Percentiles rank a stretch among this genome's conserved stretches.
Evolutionary conservation across 306 rosid genomes (phyloP).

Genomic region (Luffa aegyptiaca): DNA sequence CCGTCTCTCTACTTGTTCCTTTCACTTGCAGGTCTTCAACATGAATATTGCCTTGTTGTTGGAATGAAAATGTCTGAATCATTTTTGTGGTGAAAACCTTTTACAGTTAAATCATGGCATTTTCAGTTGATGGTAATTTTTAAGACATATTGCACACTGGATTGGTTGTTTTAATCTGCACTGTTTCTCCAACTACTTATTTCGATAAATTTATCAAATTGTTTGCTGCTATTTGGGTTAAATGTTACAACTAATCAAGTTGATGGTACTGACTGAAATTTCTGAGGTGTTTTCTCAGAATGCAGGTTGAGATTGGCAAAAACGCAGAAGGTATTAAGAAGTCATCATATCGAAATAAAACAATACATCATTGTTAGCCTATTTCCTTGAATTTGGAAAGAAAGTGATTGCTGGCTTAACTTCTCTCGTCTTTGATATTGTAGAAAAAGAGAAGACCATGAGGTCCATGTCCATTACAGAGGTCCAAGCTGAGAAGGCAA

Average conservation of each 20-base stretch:
- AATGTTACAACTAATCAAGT: neutral
- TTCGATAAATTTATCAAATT: neutral
- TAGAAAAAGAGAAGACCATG: neutral
- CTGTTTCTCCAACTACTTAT: neutral
- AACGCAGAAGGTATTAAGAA: constrained; percentile 72
- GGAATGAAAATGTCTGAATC: neutral
- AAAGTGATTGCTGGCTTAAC: constrained; percentile 6
- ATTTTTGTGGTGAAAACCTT: neutral
- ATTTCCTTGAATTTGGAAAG: neutral
- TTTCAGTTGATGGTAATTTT: neutral
- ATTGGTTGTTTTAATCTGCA: neutral
- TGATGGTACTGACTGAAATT: neutral
- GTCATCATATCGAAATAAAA: constrained; percentile 66
- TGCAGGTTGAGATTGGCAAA: constrained; percentile 98
- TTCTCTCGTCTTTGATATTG: neutral
- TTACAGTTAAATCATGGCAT: neutral
- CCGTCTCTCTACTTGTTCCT: neutral
- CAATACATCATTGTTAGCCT: constrained; percentile 62
- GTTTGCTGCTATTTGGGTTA: neutral
- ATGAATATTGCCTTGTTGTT: neutral
- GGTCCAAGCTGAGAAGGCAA: constrained; percentile 70
- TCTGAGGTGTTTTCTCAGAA: constrained; percentile 34
- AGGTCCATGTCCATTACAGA: constrained; percentile 36
- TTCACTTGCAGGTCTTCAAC: neutral
- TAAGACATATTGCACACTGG: neutral